Evolutionary conservation across 768 basidiomycete species (phyloP), one percentile per base, ranked within the genome.

Genomic region (Favolaschia claudopus): DNA sequence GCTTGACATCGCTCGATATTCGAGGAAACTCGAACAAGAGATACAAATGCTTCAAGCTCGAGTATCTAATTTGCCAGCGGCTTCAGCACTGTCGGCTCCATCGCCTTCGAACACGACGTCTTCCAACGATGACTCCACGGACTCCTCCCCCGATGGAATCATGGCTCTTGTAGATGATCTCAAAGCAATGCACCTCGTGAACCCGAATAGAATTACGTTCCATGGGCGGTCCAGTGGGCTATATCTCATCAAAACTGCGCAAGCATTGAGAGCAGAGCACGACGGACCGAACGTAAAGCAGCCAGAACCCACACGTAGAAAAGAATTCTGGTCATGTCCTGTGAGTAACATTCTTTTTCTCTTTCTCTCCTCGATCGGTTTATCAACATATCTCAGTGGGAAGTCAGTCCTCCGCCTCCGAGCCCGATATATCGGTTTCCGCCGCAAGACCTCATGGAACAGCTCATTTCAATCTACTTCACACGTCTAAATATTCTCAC

Each of bases 401-500:
- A 64, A 20, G 37, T 29, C 31, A 6, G 2, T 4, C 48, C 54
- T 19, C 2, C 28, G 3, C 13, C 47, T 37, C 57, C 37, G 24
- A 8, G 17, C 31, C 59, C 54, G 13, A 39, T 33, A 5, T 60
- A 52, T 39, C 40, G 6, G 5, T 66, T 80, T 32, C 78, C 79
- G 0, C 67, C 72, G 2, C 43, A 66, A 10, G 78, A 79, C 28
- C 71, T 89, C 22, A 72, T 76, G 20, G 55, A 63, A 7, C 32
- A 39, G 2, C 72, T 89, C 22, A 70, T 88, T 46, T 74, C 85
- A 28, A 69, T 78, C 27, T 87, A 79, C 63, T 89, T 89, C 62
- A 51, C 39, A 2, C 51, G 75, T 25, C 25, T 74, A 55, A 82
- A 86, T 56, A 55, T 67, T 9, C 56, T 77, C 19, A 59, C 75